Evolutionary conservation across 1,284 basidiomycete species (phyloP), one percentile per base, ranked within the genome.

Genomic region (Ustilago crameri): DNA sequence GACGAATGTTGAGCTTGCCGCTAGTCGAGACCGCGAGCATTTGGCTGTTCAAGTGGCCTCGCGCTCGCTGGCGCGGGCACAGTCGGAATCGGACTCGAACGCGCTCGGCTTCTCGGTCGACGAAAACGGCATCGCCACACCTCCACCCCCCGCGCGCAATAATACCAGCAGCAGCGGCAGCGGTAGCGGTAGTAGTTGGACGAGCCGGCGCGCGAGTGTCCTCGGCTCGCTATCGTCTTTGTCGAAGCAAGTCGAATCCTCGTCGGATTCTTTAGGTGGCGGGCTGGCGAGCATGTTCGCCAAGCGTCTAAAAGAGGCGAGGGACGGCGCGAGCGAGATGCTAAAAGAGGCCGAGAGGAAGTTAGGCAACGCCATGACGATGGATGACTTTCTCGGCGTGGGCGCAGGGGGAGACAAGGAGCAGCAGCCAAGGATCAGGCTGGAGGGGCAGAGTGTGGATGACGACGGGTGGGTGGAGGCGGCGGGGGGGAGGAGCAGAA

Each of bases 311-410:
- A 64, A 62, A 15, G 60, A 68, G 45, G 70, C 70, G 0, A 46
- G 53, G 3, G 38, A 55, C 7, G 58, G 58, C 27, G 70, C 70
- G 0, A 60, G 52, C 5, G 70, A 73, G 22, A 23, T 73, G 9
- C 54, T 73, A 5, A 37, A 51, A 1, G 64, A 68, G 35, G 70
- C 65, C 0, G 70, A 73, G n/a, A 37, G 61, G 9, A 67, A 68
- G 18, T 42, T 73, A 10, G 70, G 70, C 20, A 67, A 60, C 22
- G 70, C 70, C 10, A 64, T 73, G 65, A 65, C 61, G 20, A 55
- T 73, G 15, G 70, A 73, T 15, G 70, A 73, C 2, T 42, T 73
- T 2, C 38, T 72, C 1, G 47, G 51, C 26, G 9, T 47, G 14
- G 35, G n/a, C 7, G 14, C 35, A 37, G 51, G 9, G 17, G 35